Conservation (phyloP, 106 monocot species). For the Allium fistulosum region DNA sequence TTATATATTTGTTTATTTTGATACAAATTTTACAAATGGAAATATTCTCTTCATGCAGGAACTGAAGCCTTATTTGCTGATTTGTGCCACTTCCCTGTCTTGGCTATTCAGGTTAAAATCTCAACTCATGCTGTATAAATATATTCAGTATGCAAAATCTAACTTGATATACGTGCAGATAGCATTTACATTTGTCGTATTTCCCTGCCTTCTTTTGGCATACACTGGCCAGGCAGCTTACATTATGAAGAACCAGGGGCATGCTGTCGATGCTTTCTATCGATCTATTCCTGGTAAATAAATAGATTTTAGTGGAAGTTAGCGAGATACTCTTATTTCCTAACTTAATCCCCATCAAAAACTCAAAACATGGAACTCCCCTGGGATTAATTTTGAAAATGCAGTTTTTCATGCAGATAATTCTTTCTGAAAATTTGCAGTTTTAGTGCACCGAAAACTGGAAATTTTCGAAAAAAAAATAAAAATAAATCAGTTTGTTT, state of each 20-base stretch:
- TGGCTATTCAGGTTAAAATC: constrained; percentile 38
- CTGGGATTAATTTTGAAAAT: too few species aligned
- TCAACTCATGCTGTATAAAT: too few species aligned
- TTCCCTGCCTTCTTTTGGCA: constrained; percentile 78
- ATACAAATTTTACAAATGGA: background rate
- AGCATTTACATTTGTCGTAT: constrained; percentile 62
- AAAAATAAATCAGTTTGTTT: too few species aligned
- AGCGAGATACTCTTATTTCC: too few species aligned
- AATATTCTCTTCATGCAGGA: constrained; percentile 11
- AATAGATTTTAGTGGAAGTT: too few species aligned
- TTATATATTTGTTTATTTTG: background rate
- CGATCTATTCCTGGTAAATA: constrained; percentile 72
- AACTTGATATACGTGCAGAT: constrained; percentile 23
- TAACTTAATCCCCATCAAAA: too few species aligned
- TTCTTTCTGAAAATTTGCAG: too few species aligned
- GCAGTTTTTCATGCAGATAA: too few species aligned
- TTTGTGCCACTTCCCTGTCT: constrained; percentile 40
- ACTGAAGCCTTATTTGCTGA: constrained; percentile 53
- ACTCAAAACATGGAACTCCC: too few species aligned
- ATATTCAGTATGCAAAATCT: too few species aligned
- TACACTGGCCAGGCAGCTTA: constrained; percentile 89
- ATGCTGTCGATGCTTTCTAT: constrained; percentile 70
- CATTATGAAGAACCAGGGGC: constrained; percentile 48
- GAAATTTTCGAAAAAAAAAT: too few species aligned
- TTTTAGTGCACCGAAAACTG: too few species aligned